Evolutionary conservation across 177 flowering plant species (phyloP), one percentile per base, ranked within the genome.

Genomic region (Telopea speciosissima): DNA sequence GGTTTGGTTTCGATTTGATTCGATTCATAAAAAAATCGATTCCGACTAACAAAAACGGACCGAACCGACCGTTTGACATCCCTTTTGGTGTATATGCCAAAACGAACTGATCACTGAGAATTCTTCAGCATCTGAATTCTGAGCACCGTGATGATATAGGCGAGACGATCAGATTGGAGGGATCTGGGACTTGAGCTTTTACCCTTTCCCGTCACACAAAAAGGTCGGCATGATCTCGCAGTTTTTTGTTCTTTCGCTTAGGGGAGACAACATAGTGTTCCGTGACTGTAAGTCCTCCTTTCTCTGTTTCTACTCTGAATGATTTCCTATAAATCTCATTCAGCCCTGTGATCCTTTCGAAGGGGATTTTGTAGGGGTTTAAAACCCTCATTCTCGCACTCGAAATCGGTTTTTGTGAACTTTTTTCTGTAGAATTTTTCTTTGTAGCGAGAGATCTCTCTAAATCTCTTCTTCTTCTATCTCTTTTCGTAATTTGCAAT

Each of bases 201-300:
- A n/a, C n/a, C 14, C n/a, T 3, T n/a, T n/a, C 22, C n/a, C n/a
- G 61, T 49, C n/a, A 58, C 22, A 58, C 61, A 19, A 24, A n/a
- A 7, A 58, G 7, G 6, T 16, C 8, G 61, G 23, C 76, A 87
- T 87, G 91, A 87, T 87, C 70, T 85, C 89, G 26, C 91, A 87
- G 81, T 84, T 87, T 82, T 87, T 87, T 77, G 88, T 85, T 9
- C 82, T 87, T 64, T 87, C 89, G 16, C 91, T 82, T 77, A 78
- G 91, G 73, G 89, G 91, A 81, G 91, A 87, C 61, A 87, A 81
- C 73, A 87, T 87, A 71, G 91, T 87, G 66, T 85, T 86, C 71
- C 89, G 88, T 24, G 89, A 85, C 69, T 87, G 91, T 86, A 24
- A 70, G 87, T 63, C 5, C 22, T 63, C 5, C 22, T 19, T n/a